These are phyloP conservation scores for Colletotrichum camelliae DNA, from an alignment of 2,329 filamentous ascomycete species.

Conservation along the genomic window DNA sequence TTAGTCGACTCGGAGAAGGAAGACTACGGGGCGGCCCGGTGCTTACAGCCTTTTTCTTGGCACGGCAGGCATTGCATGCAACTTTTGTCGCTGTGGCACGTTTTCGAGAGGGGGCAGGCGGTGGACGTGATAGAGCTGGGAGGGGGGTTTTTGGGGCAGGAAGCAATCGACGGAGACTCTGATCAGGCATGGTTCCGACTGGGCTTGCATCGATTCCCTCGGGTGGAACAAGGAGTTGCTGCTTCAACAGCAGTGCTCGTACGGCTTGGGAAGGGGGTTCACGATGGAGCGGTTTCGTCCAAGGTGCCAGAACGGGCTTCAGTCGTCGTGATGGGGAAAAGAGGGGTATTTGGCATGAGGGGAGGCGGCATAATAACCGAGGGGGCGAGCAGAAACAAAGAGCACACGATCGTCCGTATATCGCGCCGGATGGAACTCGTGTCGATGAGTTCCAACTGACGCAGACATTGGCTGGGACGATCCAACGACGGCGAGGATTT, in stretches of 20 bases:
- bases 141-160: neutral
- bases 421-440: neutral
- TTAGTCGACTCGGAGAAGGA: neutral
- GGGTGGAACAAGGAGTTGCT: neutral
- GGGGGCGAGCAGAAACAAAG: neutral
- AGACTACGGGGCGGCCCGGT: neutral
- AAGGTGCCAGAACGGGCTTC: neutral
- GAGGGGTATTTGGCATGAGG: constrained; percentile 6
- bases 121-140: neutral
- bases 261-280: neutral
- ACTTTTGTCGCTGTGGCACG: constrained; percentile 11
- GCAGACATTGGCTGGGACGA: neutral
- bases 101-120: neutral
- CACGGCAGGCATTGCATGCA: constrained; percentile 28
- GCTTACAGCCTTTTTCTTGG: constrained; percentile 27
- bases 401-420: neutral
- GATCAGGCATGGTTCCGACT: neutral
- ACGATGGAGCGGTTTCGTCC: neutral
- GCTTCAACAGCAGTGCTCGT: neutral
- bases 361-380: constrained; percentile 13
- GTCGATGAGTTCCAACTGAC: neutral
- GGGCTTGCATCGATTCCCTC: neutral
- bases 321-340: neutral
- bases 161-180: constrained; percentile 4
- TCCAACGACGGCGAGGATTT: neutral